These are phyloP conservation scores for Calcarisporium arbuscula DNA, from an alignment of 2,329 filamentous ascomycete genomes.

Conservation along the genomic window DNA sequence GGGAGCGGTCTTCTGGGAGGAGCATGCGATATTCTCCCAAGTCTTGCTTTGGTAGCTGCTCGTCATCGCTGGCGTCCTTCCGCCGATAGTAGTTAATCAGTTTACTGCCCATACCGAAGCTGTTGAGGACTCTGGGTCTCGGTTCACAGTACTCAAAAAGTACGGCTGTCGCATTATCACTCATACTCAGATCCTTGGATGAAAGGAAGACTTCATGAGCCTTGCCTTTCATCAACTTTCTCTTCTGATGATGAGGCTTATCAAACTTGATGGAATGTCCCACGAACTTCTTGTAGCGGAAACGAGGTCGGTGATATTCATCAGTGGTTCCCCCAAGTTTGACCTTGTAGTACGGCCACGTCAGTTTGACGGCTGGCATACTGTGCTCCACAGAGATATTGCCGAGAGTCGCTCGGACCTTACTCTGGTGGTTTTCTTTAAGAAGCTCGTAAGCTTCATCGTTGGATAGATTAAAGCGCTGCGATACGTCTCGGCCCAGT, in stretches of 20 bases:
- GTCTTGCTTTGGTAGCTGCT: conserved; percentile 71
- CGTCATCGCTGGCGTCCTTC: conserved; percentile 60
- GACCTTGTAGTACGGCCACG: conserved; percentile 94
- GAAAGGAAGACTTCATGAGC: conserved; percentile 71
- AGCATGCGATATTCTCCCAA: conserved; percentile 86
- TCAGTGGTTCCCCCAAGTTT: conserved; percentile 68
- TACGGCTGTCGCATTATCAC: conserved; percentile 81
- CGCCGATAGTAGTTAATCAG: conserved; percentile 96
- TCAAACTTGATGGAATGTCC: conserved; percentile 66
- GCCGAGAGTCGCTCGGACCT: conserved; percentile 85
- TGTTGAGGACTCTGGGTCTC: conserved; percentile 83
- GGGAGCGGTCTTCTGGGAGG: conserved; percentile 88
- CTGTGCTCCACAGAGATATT: conserved; percentile 93
- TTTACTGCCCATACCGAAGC: conserved; percentile 94
- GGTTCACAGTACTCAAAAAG: conserved; percentile 96
- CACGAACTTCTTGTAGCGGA: conserved; percentile 63
- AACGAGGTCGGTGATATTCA: conserved; percentile 76
- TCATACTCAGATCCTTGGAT: conserved; percentile 77
- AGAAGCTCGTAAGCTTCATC: conserved; percentile 92
- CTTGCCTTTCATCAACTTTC: conserved; percentile 76
- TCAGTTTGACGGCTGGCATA: conserved; percentile 81
- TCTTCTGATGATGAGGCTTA: conserved; percentile 67
- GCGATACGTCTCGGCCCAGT: conserved; percentile 64
- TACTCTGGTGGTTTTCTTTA: conserved; percentile 95
- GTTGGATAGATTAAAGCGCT: conserved; percentile 92